Evolutionary conservation across 805 yeast species (phyloP).

Genomic region (Candida insectalens): DNA sequence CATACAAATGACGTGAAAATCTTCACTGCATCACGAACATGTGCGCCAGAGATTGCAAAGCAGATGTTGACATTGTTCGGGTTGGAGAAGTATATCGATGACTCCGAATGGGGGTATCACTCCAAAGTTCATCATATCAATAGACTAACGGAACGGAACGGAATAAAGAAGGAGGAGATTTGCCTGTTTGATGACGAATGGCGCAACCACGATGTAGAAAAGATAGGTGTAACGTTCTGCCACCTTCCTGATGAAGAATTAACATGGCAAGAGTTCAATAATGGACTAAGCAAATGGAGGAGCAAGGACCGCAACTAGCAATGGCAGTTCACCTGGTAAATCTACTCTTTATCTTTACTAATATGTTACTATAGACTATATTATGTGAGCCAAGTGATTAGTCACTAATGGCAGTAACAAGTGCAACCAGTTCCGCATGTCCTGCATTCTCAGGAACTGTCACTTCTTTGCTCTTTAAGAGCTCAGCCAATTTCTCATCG

Average conservation of each 20-base stretch:
- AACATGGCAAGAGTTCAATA: slow-evolving; percentile 42
- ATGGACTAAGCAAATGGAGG: slow-evolving; percentile 30
- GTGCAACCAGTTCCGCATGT: slow-evolving; percentile 20
- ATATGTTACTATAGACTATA: background rate
- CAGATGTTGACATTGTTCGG: slow-evolving; percentile 45
- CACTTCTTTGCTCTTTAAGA: slow-evolving; percentile 27
- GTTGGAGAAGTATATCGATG: slow-evolving; percentile 44
- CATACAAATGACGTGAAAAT: slow-evolving; percentile 36
- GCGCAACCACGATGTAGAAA: slow-evolving; percentile 68
- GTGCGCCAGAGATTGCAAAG: slow-evolving; percentile 68
- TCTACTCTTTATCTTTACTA: background rate
- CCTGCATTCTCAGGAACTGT: slow-evolving; percentile 31
- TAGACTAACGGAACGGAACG: slow-evolving; percentile 36
- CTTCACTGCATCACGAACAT: slow-evolving; percentile 72
- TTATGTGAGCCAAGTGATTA: slow-evolving; percentile 2
- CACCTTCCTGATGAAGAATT: slow-evolving; percentile 50
- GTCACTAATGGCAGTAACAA: slow-evolving; percentile 1
- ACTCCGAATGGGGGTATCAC: slow-evolving; percentile 62
- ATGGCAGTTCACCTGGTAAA: background rate
- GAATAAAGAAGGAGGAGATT: slow-evolving; percentile 29
- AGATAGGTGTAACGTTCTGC: slow-evolving; percentile 60
- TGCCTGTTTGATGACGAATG: slow-evolving; percentile 69
- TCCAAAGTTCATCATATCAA: slow-evolving; percentile 49
- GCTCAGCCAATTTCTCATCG: slow-evolving; percentile 24
- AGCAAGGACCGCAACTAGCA: slow-evolving; percentile 5